Base-by-base conservation (phyloP, 257 asterid species). In the Galeopsis tetrahit region DNA sequence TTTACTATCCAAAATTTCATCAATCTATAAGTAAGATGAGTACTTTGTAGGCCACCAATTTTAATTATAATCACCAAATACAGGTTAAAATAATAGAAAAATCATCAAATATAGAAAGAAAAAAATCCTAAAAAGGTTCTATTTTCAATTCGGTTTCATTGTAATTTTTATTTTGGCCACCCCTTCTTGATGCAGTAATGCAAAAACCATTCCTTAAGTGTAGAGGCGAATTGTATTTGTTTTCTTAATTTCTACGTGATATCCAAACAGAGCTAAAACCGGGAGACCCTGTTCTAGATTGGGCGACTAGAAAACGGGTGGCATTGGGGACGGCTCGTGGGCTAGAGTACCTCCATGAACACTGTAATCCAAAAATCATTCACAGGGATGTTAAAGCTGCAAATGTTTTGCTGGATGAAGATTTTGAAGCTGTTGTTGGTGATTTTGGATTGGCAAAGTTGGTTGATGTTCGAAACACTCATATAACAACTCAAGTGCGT, bases 361-460 rank as follows among this genome's bases (percentile, higher is more conserved):
- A 93, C 64, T 90, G 97, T 55, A 90, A 87, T 76, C 97, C 98
- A 31, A 93, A 90, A 72, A 93, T 93, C 67, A 93, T 93, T 61
- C 98, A 93, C 73, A 86, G 98, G 56, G 98, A 90, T 76, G 96
- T 93, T 32, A 93, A 93, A 80, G 98, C 98, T 31, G 98, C 98
- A 31, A 93, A 93, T 61, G 96, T 93, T 9, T 63, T 93, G 77
- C 79, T 93, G 73, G 98, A 93, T 63, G 90, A 80, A 78, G 95
- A 87, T 76, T 93, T 89, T 62, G 90, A 90, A 77, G 98, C 97
- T 1, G 97, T 89, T 40, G 96, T 93, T 46, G 98, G 98, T 69
- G 98, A 93, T 82, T 93, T 93, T 70, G 97, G 98, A 48, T 80
- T 93, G 87, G 98, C 98, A 11, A 90, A 93, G 76, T 73, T 93